These are phyloP conservation scores for Lentinula guzmanii DNA, from an alignment of 768 basidiomycete species.

Conservation along the genomic window DNA sequence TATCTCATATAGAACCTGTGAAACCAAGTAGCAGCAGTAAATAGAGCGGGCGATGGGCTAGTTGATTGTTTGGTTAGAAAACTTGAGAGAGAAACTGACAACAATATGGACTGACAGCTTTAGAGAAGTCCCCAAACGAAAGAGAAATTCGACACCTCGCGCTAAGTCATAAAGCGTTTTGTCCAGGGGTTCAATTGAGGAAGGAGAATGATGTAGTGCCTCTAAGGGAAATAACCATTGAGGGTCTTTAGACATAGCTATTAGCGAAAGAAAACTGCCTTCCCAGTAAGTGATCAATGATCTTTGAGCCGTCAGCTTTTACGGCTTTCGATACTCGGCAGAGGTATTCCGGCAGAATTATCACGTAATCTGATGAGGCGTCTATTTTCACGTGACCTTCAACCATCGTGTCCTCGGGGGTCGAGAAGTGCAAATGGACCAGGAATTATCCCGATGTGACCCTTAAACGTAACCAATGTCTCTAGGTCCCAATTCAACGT, in stretches of 20 bases:
- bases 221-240: conserved; percentile 74
- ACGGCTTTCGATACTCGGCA: too few relatives aligned
- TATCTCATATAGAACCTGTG: conserved; percentile 89
- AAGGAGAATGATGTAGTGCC: conserved; percentile 55
- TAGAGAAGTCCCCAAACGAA: conserved; percentile 73
- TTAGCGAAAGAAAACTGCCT: not conserved
- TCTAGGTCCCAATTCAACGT: not conserved
- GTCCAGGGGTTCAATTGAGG: conserved; percentile 43
- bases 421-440: too few relatives aligned
- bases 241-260: not conserved
- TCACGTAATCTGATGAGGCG: too few relatives aligned
- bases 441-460: not conserved
- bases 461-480: not conserved
- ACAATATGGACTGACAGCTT: conserved; percentile 50
- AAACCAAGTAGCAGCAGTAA: conserved; percentile 87
- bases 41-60: conserved; percentile 78
- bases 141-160: conserved; percentile 81
- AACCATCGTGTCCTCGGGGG: too few relatives aligned
- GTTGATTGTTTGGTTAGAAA: conserved; percentile 3
- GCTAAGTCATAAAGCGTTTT: conserved; percentile 76
- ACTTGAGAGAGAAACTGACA: conserved; percentile 7
- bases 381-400: too few relatives aligned
- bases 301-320: too few relatives aligned
- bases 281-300: too few relatives aligned
- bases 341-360: too few relatives aligned